A percentile compares a stretch with the other conserved stretches of the same genome.
Evolutionary conservation across 345 rosid species (phyloP).

Genomic region (Arabidopsis suecica): DNA sequence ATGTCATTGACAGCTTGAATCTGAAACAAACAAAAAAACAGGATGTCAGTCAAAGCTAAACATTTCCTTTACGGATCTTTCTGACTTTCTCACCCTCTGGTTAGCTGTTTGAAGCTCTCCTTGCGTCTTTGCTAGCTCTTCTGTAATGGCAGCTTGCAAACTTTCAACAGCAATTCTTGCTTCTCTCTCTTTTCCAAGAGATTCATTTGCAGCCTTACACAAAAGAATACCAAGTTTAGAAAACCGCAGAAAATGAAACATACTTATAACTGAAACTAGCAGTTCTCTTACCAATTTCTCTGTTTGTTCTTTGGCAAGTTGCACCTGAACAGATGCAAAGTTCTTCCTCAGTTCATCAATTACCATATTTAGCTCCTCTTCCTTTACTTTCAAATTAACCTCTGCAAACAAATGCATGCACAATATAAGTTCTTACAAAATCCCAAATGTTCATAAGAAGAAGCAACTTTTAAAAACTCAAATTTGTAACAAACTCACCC

Average conservation of each 20-base stretch:
- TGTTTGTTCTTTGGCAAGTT: constrained; percentile 84
- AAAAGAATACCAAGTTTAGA: constrained; percentile 28
- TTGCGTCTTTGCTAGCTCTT: constrained; percentile 79
- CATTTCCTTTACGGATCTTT: neutral
- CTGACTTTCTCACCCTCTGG: constrained; percentile 71
- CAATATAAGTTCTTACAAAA: neutral
- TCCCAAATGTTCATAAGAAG: constrained; percentile 12
- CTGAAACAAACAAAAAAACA: constrained; percentile 51
- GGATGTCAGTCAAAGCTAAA: constrained; percentile 14
- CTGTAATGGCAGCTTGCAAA: constrained; percentile 71
- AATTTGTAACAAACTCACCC: constrained; percentile 54
- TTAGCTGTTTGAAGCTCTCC: constrained; percentile 88
- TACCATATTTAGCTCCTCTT: constrained; percentile 86
- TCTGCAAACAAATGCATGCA: constrained; percentile 53
- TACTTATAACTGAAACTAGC: neutral
- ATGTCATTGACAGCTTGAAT: constrained; percentile 85
- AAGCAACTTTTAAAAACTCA: neutral
- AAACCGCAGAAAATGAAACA: constrained; percentile 18
- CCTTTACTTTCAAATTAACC: constrained; percentile 74
- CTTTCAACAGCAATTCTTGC: constrained; percentile 66
- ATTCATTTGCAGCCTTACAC: constrained; percentile 67
- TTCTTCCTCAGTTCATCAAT: constrained; percentile 83
- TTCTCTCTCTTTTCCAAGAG: constrained; percentile 82
- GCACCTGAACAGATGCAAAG: constrained; percentile 77
- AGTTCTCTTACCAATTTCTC: constrained; percentile 76